These are phyloP conservation scores for Ceratopteris richardii DNA, from an alignment of 75 land plant genomes.

Conservation along the genomic window DNA sequence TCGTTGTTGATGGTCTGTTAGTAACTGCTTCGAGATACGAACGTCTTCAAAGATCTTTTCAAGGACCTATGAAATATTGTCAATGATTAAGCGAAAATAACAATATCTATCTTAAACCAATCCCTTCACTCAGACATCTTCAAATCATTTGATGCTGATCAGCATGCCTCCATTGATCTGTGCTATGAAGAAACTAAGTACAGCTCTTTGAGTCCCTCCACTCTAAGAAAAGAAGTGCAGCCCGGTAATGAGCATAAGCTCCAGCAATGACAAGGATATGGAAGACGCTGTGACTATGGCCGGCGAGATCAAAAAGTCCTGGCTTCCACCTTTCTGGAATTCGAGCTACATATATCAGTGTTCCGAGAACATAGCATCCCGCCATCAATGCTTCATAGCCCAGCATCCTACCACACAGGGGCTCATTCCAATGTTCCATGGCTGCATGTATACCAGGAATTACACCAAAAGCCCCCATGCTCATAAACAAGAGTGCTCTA, in stretches of 20 bases:
- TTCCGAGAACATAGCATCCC: conserved; percentile 40
- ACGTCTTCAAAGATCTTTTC: too few species aligned
- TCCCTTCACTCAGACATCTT: too few species aligned
- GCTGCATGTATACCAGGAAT: conserved; percentile 58
- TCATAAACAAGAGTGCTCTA: conserved; percentile 50
- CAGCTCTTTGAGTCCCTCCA: conserved; percentile 29
- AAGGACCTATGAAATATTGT: too few species aligned
- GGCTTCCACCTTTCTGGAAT: conserved; percentile 75
- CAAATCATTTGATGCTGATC: too few species aligned
- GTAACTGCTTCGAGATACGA: too few species aligned
- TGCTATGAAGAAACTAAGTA: background rate
- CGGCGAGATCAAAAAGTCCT: conserved; percentile 64
- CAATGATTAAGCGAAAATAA: too few species aligned
- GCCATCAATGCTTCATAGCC: conserved; percentile 62
- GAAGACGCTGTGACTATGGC: conserved; percentile 88
- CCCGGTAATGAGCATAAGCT: conserved; percentile 53
- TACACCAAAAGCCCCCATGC: conserved; percentile 70
- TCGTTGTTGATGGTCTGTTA: too few species aligned
- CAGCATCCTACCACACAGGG: conserved; percentile 21
- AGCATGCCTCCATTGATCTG: too few species aligned
- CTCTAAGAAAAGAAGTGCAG: conserved; percentile 33
- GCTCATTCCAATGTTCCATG: conserved; percentile 40
- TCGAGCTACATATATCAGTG: conserved; percentile 48
- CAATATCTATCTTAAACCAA: too few species aligned
- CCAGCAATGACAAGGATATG: conserved; percentile 67